Evolutionary conservation across 23 red algal species (phyloP).

Genomic region (Gracilaria gracilis): DNA sequence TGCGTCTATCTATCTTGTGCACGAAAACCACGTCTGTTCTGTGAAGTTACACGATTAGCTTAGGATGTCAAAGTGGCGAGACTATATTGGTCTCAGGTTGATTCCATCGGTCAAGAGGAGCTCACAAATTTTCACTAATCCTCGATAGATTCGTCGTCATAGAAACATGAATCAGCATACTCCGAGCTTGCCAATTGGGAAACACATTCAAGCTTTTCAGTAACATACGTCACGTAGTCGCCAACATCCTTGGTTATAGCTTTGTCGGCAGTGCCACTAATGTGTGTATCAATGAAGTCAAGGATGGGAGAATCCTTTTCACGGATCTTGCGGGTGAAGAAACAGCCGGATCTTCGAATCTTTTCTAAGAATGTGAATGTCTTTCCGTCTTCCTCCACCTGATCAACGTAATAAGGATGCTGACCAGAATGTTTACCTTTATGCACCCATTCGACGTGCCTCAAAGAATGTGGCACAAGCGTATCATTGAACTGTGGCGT

Average conservation of each 20-base stretch:
- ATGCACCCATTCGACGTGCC: constrained; percentile 80
- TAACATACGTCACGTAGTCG: constrained; percentile 12
- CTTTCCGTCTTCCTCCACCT: constrained; percentile 20
- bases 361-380: constrained; percentile 43
- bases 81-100: not conserved
- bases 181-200: not conserved
- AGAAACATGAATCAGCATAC: constrained; percentile 19
- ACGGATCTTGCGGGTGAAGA: constrained; percentile 85
- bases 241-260: constrained; percentile 23
- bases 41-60: not conserved
- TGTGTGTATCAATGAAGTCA: constrained; percentile 66
- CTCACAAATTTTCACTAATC: not conserved
- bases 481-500: constrained; percentile 60
- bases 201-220: not conserved
- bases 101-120: not conserved
- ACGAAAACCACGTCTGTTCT: not conserved
- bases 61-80: not conserved
- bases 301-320: constrained; percentile 71
- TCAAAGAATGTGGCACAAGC: constrained; percentile 70
- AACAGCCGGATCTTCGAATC: constrained; percentile 27
- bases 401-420: constrained; percentile 85
- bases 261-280: constrained; percentile 41
- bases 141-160: not conserved
- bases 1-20: not conserved
- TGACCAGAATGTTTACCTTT: constrained; percentile 81